Percentiles rank a stretch among this genome's conserved stretches.
Evolutionary conservation across 306 rosid species (phyloP).

Genomic region (Castanospermum australe): DNA sequence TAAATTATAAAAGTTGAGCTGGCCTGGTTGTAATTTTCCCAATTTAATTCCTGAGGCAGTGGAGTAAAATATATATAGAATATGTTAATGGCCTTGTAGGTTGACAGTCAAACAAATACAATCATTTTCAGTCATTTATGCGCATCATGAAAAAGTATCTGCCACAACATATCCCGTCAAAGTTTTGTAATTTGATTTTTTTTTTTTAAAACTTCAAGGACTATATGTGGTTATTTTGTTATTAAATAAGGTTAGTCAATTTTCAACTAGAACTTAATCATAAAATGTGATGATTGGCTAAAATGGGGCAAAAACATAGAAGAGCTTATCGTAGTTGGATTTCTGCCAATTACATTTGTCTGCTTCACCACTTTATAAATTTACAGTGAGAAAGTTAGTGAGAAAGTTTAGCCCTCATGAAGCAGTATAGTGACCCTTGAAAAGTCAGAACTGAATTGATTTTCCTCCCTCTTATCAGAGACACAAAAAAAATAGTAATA

Average conservation of each 20-base stretch:
- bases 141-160: neutral
- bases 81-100: too few species aligned
- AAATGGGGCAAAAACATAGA: too few species aligned
- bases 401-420: neutral
- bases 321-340: neutral
- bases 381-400: neutral
- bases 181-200: neutral
- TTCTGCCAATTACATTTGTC: neutral
- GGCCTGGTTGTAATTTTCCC: too few species aligned
- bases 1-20: too few species aligned
- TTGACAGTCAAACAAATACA: too few species aligned
- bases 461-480: neutral
- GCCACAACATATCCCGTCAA: too few species aligned
- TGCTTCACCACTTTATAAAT: neutral
- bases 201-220: too few species aligned
- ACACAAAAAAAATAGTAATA: neutral
- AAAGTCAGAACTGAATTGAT: neutral
- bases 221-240: neutral
- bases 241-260: neutral
- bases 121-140: neutral
- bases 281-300: too few species aligned
- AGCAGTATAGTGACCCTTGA: slow-evolving; percentile 1
- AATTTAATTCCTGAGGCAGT: too few species aligned
- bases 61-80: too few species aligned
- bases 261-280: neutral